Conservation (phyloP, 1,139 yeast species). For the Yamadazyma sp. region DNA sequence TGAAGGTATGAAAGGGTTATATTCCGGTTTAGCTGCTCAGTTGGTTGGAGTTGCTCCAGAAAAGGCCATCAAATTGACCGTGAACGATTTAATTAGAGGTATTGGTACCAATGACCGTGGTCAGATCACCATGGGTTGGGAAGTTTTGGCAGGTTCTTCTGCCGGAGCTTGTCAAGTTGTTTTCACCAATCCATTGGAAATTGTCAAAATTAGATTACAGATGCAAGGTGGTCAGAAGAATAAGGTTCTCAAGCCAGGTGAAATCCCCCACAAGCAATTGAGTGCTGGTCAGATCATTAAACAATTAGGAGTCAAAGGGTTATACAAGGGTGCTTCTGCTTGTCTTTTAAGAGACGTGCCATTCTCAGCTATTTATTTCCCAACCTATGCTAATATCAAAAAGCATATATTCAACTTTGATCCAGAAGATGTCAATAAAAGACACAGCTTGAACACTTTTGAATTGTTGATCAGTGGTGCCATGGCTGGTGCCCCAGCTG, state of each 20-base stretch:
- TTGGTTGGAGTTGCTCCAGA: slow-evolving; percentile 97
- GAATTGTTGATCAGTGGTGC: slow-evolving; percentile 89
- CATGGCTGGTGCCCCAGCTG: slow-evolving; percentile 97
- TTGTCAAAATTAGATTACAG: slow-evolving; percentile 92
- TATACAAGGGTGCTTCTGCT: slow-evolving; percentile 90
- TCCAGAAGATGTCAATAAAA: slow-evolving; percentile 54
- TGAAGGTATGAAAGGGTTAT: slow-evolving; percentile 88
- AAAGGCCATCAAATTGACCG: slow-evolving; percentile 94
- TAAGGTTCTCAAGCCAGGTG: slow-evolving; percentile 37
- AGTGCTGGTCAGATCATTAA: slow-evolving; percentile 75
- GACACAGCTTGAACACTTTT: slow-evolving; percentile 65
- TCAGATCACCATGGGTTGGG: slow-evolving; percentile 65
- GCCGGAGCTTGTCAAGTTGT: slow-evolving; percentile 98
- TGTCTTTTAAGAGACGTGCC: slow-evolving; percentile 95
- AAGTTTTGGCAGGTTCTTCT: slow-evolving; percentile 82
- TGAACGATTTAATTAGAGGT: slow-evolving; percentile 83
- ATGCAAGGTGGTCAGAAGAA: slow-evolving; percentile 78
- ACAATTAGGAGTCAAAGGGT: slow-evolving; percentile 78
- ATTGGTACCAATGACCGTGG: slow-evolving; percentile 65
- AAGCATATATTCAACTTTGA: slow-evolving; percentile 81
- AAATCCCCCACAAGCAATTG: slow-evolving; percentile 46
- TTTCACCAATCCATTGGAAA: slow-evolving; percentile 94
- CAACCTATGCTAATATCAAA: slow-evolving; percentile 92
- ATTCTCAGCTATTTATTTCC: slow-evolving; percentile 95
- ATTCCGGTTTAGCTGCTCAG: slow-evolving; percentile 93